These are phyloP conservation scores for Tanacetum coccineum DNA, from an alignment of 129 eudicot genomes.

Conservation along the genomic window DNA sequence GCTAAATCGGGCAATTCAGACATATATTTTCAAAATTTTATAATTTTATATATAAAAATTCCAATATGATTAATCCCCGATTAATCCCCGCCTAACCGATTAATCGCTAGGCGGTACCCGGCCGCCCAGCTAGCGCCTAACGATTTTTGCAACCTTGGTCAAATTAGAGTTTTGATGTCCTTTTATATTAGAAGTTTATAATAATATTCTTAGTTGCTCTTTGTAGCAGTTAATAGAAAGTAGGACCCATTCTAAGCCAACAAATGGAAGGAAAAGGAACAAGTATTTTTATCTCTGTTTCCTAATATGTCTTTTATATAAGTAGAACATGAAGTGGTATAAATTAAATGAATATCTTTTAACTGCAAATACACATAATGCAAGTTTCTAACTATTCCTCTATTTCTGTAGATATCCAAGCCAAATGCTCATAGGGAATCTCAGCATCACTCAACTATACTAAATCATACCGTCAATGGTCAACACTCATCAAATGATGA, in stretches of 20 bases:
- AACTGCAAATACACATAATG: not conserved
- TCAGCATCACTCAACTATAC: constrained; percentile 34
- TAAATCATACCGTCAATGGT: constrained; percentile 24
- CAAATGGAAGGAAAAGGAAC: not conserved
- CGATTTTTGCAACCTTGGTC: too few relatives aligned
- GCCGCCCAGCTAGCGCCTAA: too few relatives aligned
- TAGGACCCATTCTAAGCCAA: constrained; percentile 9
- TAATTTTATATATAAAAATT: too few relatives aligned
- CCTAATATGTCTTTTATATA: not conserved
- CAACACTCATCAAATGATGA: constrained; percentile 19
- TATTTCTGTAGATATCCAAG: constrained; percentile 37
- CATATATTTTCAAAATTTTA: too few relatives aligned
- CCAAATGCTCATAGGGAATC: constrained; percentile 28
- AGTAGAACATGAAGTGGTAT: not conserved
- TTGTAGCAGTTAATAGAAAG: not conserved
- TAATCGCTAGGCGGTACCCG: too few relatives aligned
- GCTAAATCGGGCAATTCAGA: too few relatives aligned
- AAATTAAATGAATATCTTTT: not conserved
- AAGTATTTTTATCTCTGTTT: not conserved
- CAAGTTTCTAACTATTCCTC: constrained; percentile 27
- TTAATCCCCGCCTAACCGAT: too few relatives aligned
- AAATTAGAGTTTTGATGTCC: not conserved
- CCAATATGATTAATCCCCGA: too few relatives aligned
- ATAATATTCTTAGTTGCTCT: constrained; percentile 2
- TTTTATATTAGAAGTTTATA: not conserved